These are phyloP conservation scores for Zygoascus bituminiphila DNA, from an alignment of 805 yeast genomes.

Conservation along the genomic window DNA sequence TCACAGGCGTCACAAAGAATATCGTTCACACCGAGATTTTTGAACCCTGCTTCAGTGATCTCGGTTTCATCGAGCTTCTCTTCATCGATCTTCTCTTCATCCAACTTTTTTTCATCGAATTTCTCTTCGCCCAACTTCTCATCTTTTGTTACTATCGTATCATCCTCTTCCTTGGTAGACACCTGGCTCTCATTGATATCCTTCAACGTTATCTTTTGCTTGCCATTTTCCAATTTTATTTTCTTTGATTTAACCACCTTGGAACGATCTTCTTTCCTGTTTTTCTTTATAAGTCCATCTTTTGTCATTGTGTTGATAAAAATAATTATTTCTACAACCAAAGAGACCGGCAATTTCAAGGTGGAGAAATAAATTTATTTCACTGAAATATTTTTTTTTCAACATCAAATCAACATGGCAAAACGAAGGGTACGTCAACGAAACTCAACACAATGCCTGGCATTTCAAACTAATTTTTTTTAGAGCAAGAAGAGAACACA, in stretches of 20 bases:
- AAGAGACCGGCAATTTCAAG: not conserved
- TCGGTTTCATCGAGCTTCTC: no score
- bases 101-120: not conserved
- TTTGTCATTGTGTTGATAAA: constrained; percentile 1
- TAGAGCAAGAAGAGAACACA: constrained; percentile 83
- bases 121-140: no score
- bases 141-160: no score
- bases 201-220: no score
- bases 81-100: not conserved
- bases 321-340: not conserved
- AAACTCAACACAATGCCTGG: not conserved
- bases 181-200: no score
- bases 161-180: no score
- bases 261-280: not conserved
- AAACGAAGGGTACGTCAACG: constrained; percentile 39
- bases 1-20: constrained; percentile 66
- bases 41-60: no score
- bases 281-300: constrained; percentile 3
- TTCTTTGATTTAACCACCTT: constrained; percentile 1
- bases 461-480: constrained; percentile 15
- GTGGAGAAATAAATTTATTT: not conserved
- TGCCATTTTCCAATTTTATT: not conserved
- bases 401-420: constrained; percentile 35
- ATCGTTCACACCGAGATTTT: constrained; percentile 30
- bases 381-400: not conserved